These are phyloP conservation scores for Tulasnella sp. DNA, from an alignment of 768 basidiomycete species.

Conservation along the genomic window DNA sequence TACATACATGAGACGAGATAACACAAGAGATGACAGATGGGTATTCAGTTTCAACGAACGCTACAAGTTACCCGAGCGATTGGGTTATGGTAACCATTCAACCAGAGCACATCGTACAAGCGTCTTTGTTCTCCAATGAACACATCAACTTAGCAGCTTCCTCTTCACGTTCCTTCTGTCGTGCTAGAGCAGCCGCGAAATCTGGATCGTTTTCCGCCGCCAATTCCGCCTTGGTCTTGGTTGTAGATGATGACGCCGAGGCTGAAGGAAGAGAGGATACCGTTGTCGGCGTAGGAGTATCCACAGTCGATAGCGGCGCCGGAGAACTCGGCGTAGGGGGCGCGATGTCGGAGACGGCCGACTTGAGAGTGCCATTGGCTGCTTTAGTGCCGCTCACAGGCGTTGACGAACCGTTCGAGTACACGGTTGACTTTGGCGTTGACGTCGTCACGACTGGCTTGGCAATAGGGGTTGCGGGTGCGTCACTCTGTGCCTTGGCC, in stretches of 20 bases:
- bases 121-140: constrained; percentile 88
- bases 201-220: constrained; percentile 56
- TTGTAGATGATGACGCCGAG: constrained; percentile 24
- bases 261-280: constrained; percentile 8
- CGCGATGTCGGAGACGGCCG: constrained; percentile 22
- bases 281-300: constrained; percentile 11
- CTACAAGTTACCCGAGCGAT: no score
- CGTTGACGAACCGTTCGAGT: neutral
- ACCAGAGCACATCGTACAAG: constrained; percentile 79
- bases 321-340: constrained; percentile 21
- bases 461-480: neutral
- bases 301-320: neutral
- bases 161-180: constrained; percentile 59
- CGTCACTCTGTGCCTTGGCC: constrained; percentile 18
- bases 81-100: constrained; percentile 9
- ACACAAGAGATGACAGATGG: no score
- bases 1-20: no score
- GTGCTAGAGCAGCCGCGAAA: constrained; percentile 65
- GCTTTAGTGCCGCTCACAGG: constrained; percentile 14
- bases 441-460: neutral
- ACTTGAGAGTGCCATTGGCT: constrained; percentile 28
- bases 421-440: neutral
- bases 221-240: constrained; percentile 30
- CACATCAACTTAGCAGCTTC: constrained; percentile 77
- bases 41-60: no score